These are phyloP conservation scores for Phytophthora ramorum DNA, from an alignment of 352 stramenopile species.

Conservation along the genomic window DNA sequence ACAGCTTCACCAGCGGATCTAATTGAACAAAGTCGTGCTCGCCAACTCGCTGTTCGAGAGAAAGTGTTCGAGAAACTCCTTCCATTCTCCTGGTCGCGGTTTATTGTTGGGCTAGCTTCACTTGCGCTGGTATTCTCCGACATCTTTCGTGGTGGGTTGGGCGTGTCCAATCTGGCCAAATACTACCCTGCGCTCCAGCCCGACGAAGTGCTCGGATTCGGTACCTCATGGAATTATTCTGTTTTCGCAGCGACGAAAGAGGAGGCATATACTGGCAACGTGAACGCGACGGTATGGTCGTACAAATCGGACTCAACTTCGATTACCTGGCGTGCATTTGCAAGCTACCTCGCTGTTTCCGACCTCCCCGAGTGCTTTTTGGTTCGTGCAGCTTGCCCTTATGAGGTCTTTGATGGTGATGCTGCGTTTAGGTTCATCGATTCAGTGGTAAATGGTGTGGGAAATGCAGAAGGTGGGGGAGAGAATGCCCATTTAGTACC, in stretches of 20 bases:
- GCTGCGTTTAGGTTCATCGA: constrained; percentile 45
- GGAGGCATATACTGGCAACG: background rate
- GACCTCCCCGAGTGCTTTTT: constrained; percentile 36
- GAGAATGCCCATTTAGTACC: background rate
- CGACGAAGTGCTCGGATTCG: constrained; percentile 35
- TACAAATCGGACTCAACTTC: constrained; percentile 57
- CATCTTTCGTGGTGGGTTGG: constrained; percentile 39
- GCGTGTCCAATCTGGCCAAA: constrained; percentile 4
- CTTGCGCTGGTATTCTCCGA: constrained; percentile 40
- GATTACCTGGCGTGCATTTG: constrained; percentile 38
- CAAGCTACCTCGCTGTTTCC: constrained; percentile 12
- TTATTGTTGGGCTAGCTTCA: constrained; percentile 24
- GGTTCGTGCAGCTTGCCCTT: constrained; percentile 18
- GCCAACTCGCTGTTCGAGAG: constrained; percentile 21
- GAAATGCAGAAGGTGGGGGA: background rate
- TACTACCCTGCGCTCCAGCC: constrained; percentile 38
- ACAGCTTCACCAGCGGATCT: background rate
- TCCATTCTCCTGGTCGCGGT: constrained; percentile 33
- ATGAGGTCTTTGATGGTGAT: constrained; percentile 3
- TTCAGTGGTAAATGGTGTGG: constrained; percentile 21
- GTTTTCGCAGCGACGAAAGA: constrained; percentile 23
- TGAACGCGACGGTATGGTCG: constrained; percentile 28
- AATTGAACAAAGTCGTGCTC: constrained; percentile 11
- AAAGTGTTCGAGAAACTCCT: constrained; percentile 25
- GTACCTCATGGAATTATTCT: constrained; percentile 43